Evolutionary conservation across 306 rosid genomes (phyloP).

Genomic region (Cicer bijugum): DNA sequence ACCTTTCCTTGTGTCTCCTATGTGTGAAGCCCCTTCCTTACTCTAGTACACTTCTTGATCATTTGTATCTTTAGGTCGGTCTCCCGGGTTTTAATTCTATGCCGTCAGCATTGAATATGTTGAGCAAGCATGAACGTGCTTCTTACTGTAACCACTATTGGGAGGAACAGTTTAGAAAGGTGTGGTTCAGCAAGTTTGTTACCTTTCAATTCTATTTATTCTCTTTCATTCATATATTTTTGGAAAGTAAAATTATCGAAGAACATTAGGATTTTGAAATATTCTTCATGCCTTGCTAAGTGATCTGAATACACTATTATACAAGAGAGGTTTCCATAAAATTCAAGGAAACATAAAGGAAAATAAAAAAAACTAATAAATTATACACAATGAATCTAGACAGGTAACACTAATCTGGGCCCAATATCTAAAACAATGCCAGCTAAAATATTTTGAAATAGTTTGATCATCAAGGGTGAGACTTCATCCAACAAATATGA

Average conservation of each 20-base stretch:
- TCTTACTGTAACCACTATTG: constrained; percentile 97
- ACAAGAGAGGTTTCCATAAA: constrained; percentile 4
- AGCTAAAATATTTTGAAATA: constrained; percentile 25
- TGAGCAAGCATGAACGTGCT: constrained; percentile 94
- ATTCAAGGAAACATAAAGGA: constrained; percentile 9
- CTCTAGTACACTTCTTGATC: constrained; percentile 34
- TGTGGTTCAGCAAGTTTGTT: constrained; percentile 47
- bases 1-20: constrained; percentile 40
- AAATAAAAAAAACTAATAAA: constrained; percentile 24
- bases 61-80: constrained; percentile 69
- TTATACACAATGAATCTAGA: constrained; percentile 35
- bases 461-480: constrained; percentile 23
- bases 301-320: constrained; percentile 39
- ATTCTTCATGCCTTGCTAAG: constrained; percentile 26
- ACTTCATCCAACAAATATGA: constrained; percentile 23
- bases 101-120: constrained; percentile 92
- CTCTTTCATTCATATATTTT: constrained; percentile 17
- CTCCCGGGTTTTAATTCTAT: constrained; percentile 95
- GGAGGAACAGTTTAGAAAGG: constrained; percentile 95
- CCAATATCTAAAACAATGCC: background rate
- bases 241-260: constrained; percentile 31
- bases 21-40: constrained; percentile 28
- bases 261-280: background rate
- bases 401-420: constrained; percentile 17
- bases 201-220: constrained; percentile 38